Percentiles rank a stretch among this genome's conserved stretches.
Conservation (phyloP, 2,329 filamentous ascomycete species). For the Aspergillus pseudotamarii region DNA sequence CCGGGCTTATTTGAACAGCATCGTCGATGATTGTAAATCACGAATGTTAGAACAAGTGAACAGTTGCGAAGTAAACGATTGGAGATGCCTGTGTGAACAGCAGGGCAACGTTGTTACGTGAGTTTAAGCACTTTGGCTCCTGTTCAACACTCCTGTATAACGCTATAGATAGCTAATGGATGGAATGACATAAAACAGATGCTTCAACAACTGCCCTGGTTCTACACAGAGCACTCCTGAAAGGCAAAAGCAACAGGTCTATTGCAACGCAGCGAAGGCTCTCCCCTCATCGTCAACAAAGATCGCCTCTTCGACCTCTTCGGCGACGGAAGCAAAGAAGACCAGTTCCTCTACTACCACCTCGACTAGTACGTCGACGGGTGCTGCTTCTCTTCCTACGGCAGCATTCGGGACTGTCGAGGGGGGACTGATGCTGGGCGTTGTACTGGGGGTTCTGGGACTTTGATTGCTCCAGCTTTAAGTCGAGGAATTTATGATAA, state of each 20-base stretch:
- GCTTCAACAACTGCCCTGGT: slow-evolving; percentile 67
- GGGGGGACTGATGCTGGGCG: slow-evolving; percentile 31
- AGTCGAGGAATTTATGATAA: neutral
- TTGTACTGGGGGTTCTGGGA: slow-evolving; percentile 13
- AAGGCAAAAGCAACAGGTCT: slow-evolving; percentile 33
- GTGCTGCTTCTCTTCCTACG: slow-evolving; percentile 13
- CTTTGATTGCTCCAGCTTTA: neutral
- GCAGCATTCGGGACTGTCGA: slow-evolving; percentile 11
- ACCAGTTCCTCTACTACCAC: slow-evolving; percentile 2
- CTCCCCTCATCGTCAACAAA: slow-evolving; percentile 18
- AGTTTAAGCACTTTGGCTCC: slow-evolving; percentile 17
- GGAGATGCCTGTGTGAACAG: slow-evolving; percentile 60
- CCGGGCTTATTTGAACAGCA: slow-evolving; percentile 36
- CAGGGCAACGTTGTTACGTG: slow-evolving; percentile 57
- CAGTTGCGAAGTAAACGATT: slow-evolving; percentile 52
- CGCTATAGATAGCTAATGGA: neutral
- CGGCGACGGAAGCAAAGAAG: slow-evolving; percentile 3
- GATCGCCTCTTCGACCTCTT: neutral
- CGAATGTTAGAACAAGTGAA: slow-evolving; percentile 46
- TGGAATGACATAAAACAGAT: slow-evolving; percentile 38
- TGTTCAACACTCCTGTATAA: neutral
- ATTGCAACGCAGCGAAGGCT: slow-evolving; percentile 49
- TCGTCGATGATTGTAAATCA: slow-evolving; percentile 53
- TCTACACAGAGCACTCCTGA: slow-evolving; percentile 36
- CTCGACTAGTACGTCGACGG: slow-evolving; percentile 25